These are phyloP conservation scores for Wickerhamiella azymoides DNA, from an alignment of 805 yeast genomes.

Conservation along the genomic window DNA sequence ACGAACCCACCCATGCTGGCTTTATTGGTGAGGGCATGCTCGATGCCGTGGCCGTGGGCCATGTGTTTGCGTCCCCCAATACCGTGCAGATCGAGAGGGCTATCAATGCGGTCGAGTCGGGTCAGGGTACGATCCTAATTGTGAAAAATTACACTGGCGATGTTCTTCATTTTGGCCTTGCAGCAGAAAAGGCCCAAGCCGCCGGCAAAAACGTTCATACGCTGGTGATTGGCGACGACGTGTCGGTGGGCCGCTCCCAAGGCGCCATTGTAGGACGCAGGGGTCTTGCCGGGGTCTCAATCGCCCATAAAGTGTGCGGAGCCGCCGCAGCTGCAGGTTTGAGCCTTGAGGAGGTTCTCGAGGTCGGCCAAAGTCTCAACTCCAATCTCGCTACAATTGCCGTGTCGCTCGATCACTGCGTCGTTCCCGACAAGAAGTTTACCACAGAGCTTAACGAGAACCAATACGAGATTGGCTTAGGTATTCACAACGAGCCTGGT, in stretches of 20 bases:
- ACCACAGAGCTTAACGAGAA: conserved; percentile 39
- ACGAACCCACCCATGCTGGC: conserved; percentile 89
- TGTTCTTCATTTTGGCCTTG: conserved; percentile 80
- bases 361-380: conserved; percentile 47
- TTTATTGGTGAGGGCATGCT: conserved; percentile 74
- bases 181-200: conserved; percentile 75
- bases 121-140: conserved; percentile 58
- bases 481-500: conserved; percentile 93
- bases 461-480: conserved; percentile 86
- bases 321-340: conserved; percentile 38
- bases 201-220: conserved; percentile 60
- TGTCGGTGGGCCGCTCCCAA: conserved; percentile 80
- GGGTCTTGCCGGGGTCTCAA: conserved; percentile 82
- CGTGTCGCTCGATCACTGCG: conserved; percentile 76
- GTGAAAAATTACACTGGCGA: conserved; percentile 95
- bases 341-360: conserved; percentile 39
- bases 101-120: conserved; percentile 40
- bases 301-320: conserved; percentile 77
- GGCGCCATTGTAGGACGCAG: conserved; percentile 89
- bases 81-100: conserved; percentile 73
- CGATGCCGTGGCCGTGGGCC: conserved; percentile 73
- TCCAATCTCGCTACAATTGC: conserved; percentile 71
- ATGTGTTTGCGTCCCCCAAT: conserved; percentile 90
- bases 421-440: conserved; percentile 69
- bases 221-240: conserved; percentile 79